These are phyloP conservation scores for Quercus phellos DNA, from an alignment of 331 rosid genomes.

Conservation along the genomic window DNA sequence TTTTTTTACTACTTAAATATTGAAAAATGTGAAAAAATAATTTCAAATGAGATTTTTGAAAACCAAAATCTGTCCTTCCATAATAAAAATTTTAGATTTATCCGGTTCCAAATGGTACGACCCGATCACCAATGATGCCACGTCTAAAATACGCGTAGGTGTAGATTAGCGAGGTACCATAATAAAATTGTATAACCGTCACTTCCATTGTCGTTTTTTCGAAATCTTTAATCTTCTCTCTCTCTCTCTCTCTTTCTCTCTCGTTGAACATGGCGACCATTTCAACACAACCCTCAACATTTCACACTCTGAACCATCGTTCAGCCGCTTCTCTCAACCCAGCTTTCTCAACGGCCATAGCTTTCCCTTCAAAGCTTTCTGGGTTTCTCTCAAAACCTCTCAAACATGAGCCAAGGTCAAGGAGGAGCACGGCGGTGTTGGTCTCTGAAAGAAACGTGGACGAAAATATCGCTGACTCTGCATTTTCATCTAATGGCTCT, in stretches of 20 bases:
- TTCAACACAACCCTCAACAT: background rate
- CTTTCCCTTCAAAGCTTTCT: background rate
- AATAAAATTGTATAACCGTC: background rate
- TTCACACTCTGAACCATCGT: background rate
- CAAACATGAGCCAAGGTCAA: background rate
- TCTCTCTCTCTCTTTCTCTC: too few species aligned
- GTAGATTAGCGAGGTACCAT: too few species aligned
- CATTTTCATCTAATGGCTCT: slow-evolving; percentile 20
- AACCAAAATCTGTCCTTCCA: too few species aligned
- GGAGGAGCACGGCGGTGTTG: slow-evolving; percentile 4
- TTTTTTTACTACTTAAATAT: too few species aligned
- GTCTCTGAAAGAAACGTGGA: slow-evolving; percentile 22
- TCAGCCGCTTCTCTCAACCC: background rate
- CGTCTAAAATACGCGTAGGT: too few species aligned
- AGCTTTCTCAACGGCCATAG: background rate
- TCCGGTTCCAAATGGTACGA: too few species aligned
- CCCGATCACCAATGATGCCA: too few species aligned
- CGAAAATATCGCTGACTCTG: background rate
- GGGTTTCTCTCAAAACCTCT: background rate
- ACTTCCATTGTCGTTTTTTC: background rate
- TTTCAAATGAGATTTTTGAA: too few species aligned
- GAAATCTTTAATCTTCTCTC: too few species aligned
- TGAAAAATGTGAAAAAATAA: too few species aligned
- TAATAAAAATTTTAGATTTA: too few species aligned
- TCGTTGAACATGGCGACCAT: slow-evolving; percentile 16